These are phyloP conservation scores for Candida coquimbonensis DNA, from an alignment of 805 yeast species.

Conservation along the genomic window DNA sequence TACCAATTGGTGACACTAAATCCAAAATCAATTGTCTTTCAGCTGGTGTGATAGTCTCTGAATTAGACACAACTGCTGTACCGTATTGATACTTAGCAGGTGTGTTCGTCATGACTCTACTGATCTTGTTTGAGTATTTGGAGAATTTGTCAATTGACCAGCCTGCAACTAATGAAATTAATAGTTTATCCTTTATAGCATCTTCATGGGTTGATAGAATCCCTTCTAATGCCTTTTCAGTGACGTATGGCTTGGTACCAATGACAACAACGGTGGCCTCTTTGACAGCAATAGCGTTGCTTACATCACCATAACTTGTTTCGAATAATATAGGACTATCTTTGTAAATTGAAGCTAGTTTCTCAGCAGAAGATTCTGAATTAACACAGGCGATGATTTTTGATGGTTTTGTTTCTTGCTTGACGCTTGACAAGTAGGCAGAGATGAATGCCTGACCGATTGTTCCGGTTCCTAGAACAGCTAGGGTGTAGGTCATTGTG, in stretches of 20 bases:
- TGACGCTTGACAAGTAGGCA: conserved; percentile 54
- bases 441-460: conserved; percentile 91
- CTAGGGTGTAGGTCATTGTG: conserved; percentile 42
- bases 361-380: conserved; percentile 41
- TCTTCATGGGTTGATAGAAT: conserved; percentile 23
- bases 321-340: conserved; percentile 41
- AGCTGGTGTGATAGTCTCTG: conserved; percentile 39
- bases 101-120: conserved; percentile 97
- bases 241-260: conserved; percentile 86
- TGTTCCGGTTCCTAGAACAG: conserved; percentile 88
- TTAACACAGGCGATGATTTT: conserved; percentile 75
- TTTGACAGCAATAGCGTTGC: conserved; percentile 52
- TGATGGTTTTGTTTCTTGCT: conserved; percentile 45
- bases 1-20: conserved; percentile 61
- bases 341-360: conserved; percentile 39
- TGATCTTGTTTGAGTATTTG: conserved; percentile 47
- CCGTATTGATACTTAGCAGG: conserved; percentile 93
- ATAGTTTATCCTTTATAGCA: conserved; percentile 43
- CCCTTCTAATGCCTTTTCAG: conserved; percentile 48
- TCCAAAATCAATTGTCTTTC: conserved; percentile 37
- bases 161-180: conserved; percentile 88
- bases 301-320: conserved; percentile 37
- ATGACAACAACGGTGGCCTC: conserved; percentile 66
- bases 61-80: conserved; percentile 85
- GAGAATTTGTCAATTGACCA: conserved; percentile 70